These are phyloP conservation scores for Apostasia shenzhenica DNA, from an alignment of 106 monocot species.

Conservation along the genomic window DNA sequence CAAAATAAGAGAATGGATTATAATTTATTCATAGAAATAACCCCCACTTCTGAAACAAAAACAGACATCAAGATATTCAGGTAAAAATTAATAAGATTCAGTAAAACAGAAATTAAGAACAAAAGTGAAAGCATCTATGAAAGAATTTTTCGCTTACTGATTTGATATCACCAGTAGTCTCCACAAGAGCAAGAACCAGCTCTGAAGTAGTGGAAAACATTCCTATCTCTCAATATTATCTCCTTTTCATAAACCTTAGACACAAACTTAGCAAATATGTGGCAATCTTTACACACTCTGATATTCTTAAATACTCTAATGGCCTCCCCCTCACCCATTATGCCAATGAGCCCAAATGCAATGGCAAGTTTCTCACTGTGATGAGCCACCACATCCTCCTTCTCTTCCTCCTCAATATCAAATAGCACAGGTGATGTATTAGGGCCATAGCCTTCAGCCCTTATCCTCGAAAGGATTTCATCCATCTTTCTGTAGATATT, in stretches of 20 bases:
- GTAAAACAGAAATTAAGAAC: too few species aligned
- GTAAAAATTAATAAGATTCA: too few species aligned
- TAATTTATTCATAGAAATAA: too few species aligned
- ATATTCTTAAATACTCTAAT: slow-evolving; percentile 63
- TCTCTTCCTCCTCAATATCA: slow-evolving; percentile 38
- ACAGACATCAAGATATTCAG: too few species aligned
- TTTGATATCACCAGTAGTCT: slow-evolving; percentile 49
- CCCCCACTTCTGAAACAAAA: too few species aligned
- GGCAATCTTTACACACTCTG: slow-evolving; percentile 59
- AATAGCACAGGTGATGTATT: slow-evolving; percentile 45
- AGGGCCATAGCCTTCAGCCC: slow-evolving; percentile 43
- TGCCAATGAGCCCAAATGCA: slow-evolving; percentile 40
- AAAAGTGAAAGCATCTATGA: too few species aligned
- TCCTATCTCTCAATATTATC: slow-evolving; percentile 49
- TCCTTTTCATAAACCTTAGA: slow-evolving; percentile 52
- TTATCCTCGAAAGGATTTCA: slow-evolving; percentile 41
- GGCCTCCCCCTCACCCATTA: slow-evolving; percentile 9
- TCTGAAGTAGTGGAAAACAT: slow-evolving; percentile 55
- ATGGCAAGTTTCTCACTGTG: slow-evolving; percentile 23
- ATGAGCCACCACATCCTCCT: slow-evolving; percentile 9
- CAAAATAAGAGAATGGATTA: too few species aligned
- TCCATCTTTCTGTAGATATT: slow-evolving; percentile 41
- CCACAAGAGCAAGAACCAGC: slow-evolving; percentile 58
- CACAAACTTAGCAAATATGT: slow-evolving; percentile 44
- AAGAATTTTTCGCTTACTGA: background rate